Conservation (phyloP, 441 rosid genomes). For the Gossypium davidsonii region DNA sequence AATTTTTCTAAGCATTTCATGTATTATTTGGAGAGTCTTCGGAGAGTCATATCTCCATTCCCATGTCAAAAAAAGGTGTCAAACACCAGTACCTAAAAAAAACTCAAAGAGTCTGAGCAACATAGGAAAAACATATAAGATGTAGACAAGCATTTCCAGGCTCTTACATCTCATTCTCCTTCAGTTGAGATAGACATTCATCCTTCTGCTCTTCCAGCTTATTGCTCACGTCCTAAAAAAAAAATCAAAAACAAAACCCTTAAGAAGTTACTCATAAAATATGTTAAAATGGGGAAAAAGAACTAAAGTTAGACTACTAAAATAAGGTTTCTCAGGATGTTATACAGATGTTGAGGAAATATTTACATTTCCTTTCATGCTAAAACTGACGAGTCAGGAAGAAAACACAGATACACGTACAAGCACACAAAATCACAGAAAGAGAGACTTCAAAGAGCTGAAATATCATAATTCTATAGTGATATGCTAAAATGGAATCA, state of each 20-base stretch:
- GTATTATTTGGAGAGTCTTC: neutral
- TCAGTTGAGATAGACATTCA: conserved; percentile 70
- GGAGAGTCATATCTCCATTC: too few relatives aligned
- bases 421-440: too few relatives aligned
- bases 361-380: too few relatives aligned
- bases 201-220: conserved; percentile 87
- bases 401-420: too few relatives aligned
- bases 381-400: too few relatives aligned
- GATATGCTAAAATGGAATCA: neutral
- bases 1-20: too few relatives aligned
- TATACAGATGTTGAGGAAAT: too few relatives aligned
- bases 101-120: too few relatives aligned
- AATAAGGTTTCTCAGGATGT: neutral
- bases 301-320: neutral
- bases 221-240: conserved; percentile 68
- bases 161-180: conserved; percentile 90
- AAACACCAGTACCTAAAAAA: too few relatives aligned
- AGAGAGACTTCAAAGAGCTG: too few relatives aligned
- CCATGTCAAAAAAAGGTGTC: too few relatives aligned
- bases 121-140: neutral
- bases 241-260: conserved; percentile 7
- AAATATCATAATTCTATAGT: neutral
- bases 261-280: neutral
- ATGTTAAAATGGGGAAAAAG: neutral
- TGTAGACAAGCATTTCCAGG: conserved; percentile 9